A percentile compares a stretch with the other conserved stretches of the same genome.
Conservation (phyloP, 2,329 filamentous ascomycete species). For the Parastagonospora avenae region DNA sequence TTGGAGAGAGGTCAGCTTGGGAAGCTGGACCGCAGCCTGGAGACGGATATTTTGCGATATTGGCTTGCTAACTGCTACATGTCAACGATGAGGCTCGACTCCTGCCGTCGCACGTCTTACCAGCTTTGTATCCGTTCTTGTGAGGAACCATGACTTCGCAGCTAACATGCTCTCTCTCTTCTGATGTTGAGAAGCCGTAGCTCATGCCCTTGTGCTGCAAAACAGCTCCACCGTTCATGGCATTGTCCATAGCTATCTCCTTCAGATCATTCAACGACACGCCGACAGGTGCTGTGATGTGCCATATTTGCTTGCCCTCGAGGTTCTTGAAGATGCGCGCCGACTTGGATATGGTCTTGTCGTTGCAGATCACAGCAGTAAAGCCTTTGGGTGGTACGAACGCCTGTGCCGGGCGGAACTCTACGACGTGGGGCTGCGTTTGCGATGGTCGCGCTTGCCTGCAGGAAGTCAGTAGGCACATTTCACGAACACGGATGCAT, state of each 20-base stretch:
- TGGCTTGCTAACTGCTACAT: conserved; percentile 22
- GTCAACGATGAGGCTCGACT: conserved; percentile 10
- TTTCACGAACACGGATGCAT: background rate
- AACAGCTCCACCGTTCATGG: conserved; percentile 58
- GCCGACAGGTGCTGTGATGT: conserved; percentile 74
- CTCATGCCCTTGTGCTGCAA: conserved; percentile 68
- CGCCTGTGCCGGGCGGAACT: conserved; percentile 42
- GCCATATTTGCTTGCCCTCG: conserved; percentile 77
- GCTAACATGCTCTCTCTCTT: conserved; percentile 58
- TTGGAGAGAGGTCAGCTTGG: conserved; percentile 47
- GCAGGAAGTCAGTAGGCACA: background rate
- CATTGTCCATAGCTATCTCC: conserved; percentile 66
- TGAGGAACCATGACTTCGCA: conserved; percentile 68
- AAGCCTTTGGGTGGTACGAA: conserved; percentile 53
- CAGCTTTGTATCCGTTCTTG: conserved; percentile 59
- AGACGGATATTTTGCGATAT: conserved; percentile 69
- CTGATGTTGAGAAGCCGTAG: conserved; percentile 63
- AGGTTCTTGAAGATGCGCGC: conserved; percentile 63
- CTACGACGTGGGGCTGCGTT: conserved; percentile 33
- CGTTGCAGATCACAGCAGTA: conserved; percentile 56
- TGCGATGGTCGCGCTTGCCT: conserved; percentile 15
- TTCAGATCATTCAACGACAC: conserved; percentile 71
- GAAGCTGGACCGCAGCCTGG: conserved; percentile 65
- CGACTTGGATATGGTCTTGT: conserved; percentile 33
- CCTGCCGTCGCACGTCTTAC: conserved; percentile 49